Evolutionary conservation across 1,284 basidiomycete genomes (phyloP).

Genomic region (Omphalotus olearius): DNA sequence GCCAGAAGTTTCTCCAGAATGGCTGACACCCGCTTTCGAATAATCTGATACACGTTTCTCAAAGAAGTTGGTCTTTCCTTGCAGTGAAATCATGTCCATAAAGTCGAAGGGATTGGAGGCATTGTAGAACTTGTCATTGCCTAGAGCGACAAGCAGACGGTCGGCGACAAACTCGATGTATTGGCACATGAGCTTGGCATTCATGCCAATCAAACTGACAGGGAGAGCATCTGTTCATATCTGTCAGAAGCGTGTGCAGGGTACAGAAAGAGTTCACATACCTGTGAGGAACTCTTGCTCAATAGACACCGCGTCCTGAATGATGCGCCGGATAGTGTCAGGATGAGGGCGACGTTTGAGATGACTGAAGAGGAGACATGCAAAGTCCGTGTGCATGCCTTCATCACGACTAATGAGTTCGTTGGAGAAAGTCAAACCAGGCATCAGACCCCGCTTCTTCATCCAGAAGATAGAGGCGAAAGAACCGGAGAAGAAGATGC

Average conservation of each 20-base stretch:
- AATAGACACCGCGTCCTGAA: conserved; percentile 67
- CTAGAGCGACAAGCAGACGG: conserved; percentile 77
- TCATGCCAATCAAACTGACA: conserved; percentile 60
- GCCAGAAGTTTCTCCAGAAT: conserved; percentile 13
- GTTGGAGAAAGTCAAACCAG: conserved; percentile 95
- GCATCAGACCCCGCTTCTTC: conserved; percentile 98
- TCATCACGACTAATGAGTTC: conserved; percentile 97
- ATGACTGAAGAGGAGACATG: conserved; percentile 91
- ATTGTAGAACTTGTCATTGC: conserved; percentile 80
- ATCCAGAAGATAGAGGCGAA: conserved; percentile 98
- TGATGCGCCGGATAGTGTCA: conserved; percentile 58
- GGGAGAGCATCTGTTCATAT: conserved; percentile 44
- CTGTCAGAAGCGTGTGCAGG: neutral
- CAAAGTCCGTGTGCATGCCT: conserved; percentile 98
- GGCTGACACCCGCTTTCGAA: conserved; percentile 27
- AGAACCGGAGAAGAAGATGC: conserved; percentile 98
- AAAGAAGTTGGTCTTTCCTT: conserved; percentile 82
- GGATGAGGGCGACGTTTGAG: conserved; percentile 66
- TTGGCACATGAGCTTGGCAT: conserved; percentile 67
- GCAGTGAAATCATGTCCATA: conserved; percentile 93
- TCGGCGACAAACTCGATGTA: conserved; percentile 90
- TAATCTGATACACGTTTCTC: conserved; percentile 93
- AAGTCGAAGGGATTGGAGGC: conserved; percentile 82
- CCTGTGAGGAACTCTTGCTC: conserved; percentile 69
- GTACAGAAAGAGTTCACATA: conserved; percentile 17